Evolutionary conservation across 75 land plant genomes (phyloP).

Genomic region (Ceratopteris richardii): DNA sequence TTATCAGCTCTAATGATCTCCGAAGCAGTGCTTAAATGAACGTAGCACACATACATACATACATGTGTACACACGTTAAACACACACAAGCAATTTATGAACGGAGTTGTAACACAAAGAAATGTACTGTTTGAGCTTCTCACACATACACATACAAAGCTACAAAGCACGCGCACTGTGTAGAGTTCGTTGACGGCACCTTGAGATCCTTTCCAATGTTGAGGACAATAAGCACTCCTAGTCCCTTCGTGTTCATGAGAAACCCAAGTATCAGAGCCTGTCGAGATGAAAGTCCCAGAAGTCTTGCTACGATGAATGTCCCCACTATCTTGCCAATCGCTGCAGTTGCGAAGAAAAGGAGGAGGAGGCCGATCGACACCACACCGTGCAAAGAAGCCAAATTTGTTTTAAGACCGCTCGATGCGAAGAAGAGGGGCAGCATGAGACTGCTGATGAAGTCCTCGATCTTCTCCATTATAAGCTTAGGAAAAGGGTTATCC

Average conservation of each 20-base stretch:
- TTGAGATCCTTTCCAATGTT: slow-evolving; percentile 10
- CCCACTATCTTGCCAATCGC: slow-evolving; percentile 32
- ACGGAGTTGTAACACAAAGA: no score
- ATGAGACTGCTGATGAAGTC: slow-evolving; percentile 36
- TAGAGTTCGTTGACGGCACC: no score
- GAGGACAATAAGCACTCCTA: slow-evolving; percentile 46
- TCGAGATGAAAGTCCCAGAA: slow-evolving; percentile 11
- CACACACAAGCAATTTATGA: no score
- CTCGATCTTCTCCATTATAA: slow-evolving; percentile 39
- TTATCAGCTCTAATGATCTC: no score
- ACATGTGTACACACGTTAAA: no score
- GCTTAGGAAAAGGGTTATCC: slow-evolving; percentile 29
- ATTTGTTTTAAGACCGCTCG: slow-evolving; percentile 31
- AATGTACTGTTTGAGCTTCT: no score
- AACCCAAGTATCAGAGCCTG: slow-evolving; percentile 29
- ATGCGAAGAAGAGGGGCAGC: slow-evolving; percentile 38
- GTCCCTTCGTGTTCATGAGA: slow-evolving; percentile 43
- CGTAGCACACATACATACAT: no score
- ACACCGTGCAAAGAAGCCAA: not conserved
- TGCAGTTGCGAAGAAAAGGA: slow-evolving; percentile 15
- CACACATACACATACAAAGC: no score
- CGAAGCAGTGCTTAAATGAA: no score
- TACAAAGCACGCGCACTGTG: no score
- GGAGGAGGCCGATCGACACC: not conserved
- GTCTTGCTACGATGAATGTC: slow-evolving; percentile 19